phyloP scores from a whole-genome alignment of 2,329 filamentous ascomycete genomes.

The Chrysoporthe deuterocubensis region DNA sequence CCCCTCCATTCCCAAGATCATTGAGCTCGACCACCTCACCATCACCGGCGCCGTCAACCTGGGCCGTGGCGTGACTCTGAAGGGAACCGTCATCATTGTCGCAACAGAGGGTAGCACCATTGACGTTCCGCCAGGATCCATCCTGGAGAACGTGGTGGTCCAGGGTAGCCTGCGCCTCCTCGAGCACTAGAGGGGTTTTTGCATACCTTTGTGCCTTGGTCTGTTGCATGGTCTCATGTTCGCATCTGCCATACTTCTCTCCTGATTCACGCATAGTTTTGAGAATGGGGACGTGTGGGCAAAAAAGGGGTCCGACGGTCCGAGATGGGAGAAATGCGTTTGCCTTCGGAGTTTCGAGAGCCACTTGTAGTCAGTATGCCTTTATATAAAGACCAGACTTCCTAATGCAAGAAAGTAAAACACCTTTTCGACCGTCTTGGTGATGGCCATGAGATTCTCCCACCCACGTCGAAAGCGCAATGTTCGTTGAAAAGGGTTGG shows the following conservation, averaged over 20 bases:
- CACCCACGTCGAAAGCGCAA: no score
- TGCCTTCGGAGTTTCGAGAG: conserved; percentile 19
- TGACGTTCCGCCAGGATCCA: conserved; percentile 93
- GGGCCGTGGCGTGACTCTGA: conserved; percentile 91
- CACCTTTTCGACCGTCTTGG: background rate
- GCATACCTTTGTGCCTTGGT: background rate
- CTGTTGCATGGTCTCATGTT: conserved; percentile 15
- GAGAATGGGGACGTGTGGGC: background rate
- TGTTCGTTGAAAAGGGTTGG: no score
- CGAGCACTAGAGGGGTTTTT: conserved; percentile 57
- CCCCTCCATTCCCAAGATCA: conserved; percentile 84
- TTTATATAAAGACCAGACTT: conserved; percentile 23
- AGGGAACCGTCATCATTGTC: conserved; percentile 98
- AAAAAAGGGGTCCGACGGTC: conserved; percentile 3
- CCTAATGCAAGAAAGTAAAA: conserved; percentile 27
- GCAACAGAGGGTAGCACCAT: conserved; percentile 98
- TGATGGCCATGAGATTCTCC: background rate
- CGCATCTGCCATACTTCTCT: conserved; percentile 15
- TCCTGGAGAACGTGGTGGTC: conserved; percentile 98
- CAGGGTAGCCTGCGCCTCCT: conserved; percentile 87
- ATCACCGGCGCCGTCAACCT: conserved; percentile 98
- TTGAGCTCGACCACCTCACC: conserved; percentile 92
- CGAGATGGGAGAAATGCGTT: conserved; percentile 2
- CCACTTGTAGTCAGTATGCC: conserved; percentile 19
- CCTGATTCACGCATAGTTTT: background rate